Conservation (phyloP, 306 rosid genomes). For the Gillenia trifoliata region DNA sequence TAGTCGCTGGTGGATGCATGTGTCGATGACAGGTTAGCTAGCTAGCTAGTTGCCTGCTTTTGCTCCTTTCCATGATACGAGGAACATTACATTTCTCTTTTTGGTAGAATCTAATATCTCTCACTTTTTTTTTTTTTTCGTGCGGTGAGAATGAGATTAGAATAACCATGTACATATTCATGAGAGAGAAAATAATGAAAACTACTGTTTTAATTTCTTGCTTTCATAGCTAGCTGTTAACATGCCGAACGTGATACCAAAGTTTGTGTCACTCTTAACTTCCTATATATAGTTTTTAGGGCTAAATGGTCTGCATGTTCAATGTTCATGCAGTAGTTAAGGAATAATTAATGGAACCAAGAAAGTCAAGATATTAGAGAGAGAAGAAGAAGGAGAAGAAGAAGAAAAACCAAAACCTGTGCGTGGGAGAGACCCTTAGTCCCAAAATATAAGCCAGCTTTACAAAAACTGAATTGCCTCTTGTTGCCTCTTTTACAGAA, state of each 20-base stretch:
- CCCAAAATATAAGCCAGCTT: conserved; percentile 86
- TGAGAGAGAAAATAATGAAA: not conserved
- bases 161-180: not conserved
- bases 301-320: not conserved
- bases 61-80: conserved; percentile 50
- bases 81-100: conserved; percentile 49
- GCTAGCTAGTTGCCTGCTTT: conserved; percentile 39
- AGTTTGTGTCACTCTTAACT: not conserved
- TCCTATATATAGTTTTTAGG: not conserved
- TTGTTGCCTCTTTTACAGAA: conserved; percentile 72
- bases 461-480: conserved; percentile 48
- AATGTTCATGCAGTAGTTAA: no score
- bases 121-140: conserved; percentile 14
- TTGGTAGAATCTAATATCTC: conserved; percentile 59
- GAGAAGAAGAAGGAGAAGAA: not conserved
- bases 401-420: no score
- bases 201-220: not conserved
- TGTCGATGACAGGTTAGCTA: conserved; percentile 36
- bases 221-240: no score
- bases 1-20: conserved; percentile 34
- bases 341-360: not conserved
- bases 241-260: no score
- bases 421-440: conserved; percentile 73
- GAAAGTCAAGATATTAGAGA: not conserved
- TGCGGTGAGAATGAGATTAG: conserved; percentile 23